A percentile compares a stretch with the other conserved stretches of the same genome.
Evolutionary conservation across 192 early-diverging fungal genomes (phyloP).

Genomic region (Jimgerdemannia flammicorona): DNA sequence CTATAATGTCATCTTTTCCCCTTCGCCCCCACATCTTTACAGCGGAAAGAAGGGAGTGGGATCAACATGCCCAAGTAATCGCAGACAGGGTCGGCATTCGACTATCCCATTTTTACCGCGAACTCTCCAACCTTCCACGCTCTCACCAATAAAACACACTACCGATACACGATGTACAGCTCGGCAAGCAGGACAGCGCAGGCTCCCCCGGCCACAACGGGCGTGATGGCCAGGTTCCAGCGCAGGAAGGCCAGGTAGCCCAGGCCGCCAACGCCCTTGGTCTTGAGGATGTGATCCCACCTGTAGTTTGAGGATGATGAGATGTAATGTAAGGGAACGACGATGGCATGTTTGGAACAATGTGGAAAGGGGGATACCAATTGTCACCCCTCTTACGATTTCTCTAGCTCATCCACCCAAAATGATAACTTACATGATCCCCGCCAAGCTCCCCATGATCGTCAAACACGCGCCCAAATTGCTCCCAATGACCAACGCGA

Average conservation of each 20-base stretch:
- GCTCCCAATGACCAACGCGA: conserved; percentile 71
- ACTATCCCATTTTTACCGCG: too few species aligned
- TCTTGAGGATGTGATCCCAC: conserved; percentile 52
- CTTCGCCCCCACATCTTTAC: too few species aligned
- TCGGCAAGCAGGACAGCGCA: conserved; percentile 49
- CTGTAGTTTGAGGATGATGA: conserved; percentile 7
- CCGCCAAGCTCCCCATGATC: conserved; percentile 70
- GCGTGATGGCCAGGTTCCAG: conserved; percentile 58
- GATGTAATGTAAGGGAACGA: not conserved
- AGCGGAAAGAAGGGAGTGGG: too few species aligned
- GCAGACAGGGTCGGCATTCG: too few species aligned
- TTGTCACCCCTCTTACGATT: too few species aligned
- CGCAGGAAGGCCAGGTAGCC: conserved; percentile 51
- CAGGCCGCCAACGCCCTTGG: conserved; percentile 37
- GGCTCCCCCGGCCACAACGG: conserved; percentile 41
- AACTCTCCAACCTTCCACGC: not conserved
- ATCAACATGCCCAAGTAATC: too few species aligned
- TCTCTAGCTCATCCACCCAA: not conserved
- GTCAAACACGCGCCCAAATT: conserved; percentile 84
- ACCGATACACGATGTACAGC: conserved; percentile 31
- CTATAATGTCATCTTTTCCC: too few species aligned
- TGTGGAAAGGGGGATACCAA: too few species aligned
- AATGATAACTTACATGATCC: conserved; percentile 48
- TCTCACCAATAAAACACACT: not conserved
- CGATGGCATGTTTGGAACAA: too few species aligned